These are phyloP conservation scores for Magnaporthiopsis rhizophila DNA, from an alignment of 2,329 filamentous ascomycete species.

Conservation along the genomic window DNA sequence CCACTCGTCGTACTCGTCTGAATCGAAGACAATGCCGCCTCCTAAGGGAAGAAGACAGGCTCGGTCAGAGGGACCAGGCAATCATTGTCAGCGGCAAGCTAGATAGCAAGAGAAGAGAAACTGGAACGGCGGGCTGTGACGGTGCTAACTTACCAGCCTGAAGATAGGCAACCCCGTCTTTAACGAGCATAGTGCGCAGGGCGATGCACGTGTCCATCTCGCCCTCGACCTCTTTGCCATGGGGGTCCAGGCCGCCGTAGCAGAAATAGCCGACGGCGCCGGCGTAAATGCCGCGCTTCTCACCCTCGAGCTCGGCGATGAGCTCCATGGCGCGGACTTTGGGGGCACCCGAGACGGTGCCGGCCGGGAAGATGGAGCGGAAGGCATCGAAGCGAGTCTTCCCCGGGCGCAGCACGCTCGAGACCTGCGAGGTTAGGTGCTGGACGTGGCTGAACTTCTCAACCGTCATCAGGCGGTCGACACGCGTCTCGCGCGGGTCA, in stretches of 20 bases:
- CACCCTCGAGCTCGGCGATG: constrained; percentile 85
- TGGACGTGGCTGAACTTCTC: constrained; percentile 96
- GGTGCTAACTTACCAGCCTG: constrained; percentile 52
- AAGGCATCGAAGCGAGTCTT: constrained; percentile 94
- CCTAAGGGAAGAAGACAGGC: constrained; percentile 30
- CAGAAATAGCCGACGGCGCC: constrained; percentile 97
- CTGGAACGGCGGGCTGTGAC: too few species aligned
- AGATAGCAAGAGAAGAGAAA: neutral
- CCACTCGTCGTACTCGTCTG: constrained; percentile 84
- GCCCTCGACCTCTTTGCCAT: constrained; percentile 58
- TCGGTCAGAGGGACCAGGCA: too few species aligned
- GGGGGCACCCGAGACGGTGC: constrained; percentile 89
- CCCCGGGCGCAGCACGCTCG: constrained; percentile 71
- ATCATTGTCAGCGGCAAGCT: constrained; percentile 2
- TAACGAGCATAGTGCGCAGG: constrained; percentile 87
- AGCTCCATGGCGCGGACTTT: constrained; percentile 97
- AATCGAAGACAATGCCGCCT: constrained; percentile 91
- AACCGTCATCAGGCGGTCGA: constrained; percentile 90
- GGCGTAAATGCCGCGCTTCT: constrained; percentile 93
- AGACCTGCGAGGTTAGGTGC: constrained; percentile 93
- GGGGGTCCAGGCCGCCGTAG: constrained; percentile 60
- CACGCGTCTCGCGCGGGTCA: constrained; percentile 79
- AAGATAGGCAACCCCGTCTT: constrained; percentile 84
- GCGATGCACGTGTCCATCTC: constrained; percentile 84
- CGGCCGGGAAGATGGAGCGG: constrained; percentile 91